Evolutionary conservation across 2,329 filamentous ascomycete species (phyloP).

Genomic region (Zymoseptoria crescenta): DNA sequence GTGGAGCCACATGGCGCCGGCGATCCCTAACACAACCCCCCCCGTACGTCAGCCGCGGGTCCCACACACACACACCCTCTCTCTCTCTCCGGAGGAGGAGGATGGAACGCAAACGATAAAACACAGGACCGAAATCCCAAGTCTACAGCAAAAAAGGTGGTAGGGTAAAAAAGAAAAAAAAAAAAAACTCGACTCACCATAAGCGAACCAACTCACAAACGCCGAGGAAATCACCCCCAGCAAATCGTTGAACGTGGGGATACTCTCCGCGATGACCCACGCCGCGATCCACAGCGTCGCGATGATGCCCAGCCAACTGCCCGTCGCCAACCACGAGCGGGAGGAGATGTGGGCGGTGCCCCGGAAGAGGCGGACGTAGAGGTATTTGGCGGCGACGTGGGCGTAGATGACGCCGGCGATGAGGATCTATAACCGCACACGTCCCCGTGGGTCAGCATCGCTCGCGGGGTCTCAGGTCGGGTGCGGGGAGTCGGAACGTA

Average conservation of each 20-base stretch:
- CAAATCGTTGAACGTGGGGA: constrained; percentile 62
- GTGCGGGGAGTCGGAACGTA: too few species aligned
- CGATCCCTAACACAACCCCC: too few species aligned
- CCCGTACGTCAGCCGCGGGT: too few species aligned
- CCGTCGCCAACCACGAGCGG: constrained; percentile 34
- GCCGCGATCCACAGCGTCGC: constrained; percentile 52
- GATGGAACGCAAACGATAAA: too few species aligned
- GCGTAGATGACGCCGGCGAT: constrained; percentile 64
- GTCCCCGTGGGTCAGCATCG: too few species aligned
- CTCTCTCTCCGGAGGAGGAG: too few species aligned
- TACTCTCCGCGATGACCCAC: constrained; percentile 61
- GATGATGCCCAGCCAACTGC: constrained; percentile 54
- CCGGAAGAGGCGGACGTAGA: constrained; percentile 58
- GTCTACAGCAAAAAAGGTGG: too few species aligned
- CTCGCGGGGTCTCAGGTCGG: too few species aligned
- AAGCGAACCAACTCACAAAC: constrained; percentile 57
- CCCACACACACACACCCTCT: too few species aligned
- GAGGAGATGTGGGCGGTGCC: constrained; percentile 43
- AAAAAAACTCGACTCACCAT: constrained; percentile 2
- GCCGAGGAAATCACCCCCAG: constrained; percentile 53
- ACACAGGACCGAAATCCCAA: too few species aligned
- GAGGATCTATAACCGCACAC: too few species aligned
- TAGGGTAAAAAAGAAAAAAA: too few species aligned
- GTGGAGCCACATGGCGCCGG: constrained; percentile 28
- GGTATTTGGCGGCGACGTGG: constrained; percentile 58